Evolutionary conservation across 371 early-diverging fungal genomes (phyloP).

Genomic region (Mortierella sp.): DNA sequence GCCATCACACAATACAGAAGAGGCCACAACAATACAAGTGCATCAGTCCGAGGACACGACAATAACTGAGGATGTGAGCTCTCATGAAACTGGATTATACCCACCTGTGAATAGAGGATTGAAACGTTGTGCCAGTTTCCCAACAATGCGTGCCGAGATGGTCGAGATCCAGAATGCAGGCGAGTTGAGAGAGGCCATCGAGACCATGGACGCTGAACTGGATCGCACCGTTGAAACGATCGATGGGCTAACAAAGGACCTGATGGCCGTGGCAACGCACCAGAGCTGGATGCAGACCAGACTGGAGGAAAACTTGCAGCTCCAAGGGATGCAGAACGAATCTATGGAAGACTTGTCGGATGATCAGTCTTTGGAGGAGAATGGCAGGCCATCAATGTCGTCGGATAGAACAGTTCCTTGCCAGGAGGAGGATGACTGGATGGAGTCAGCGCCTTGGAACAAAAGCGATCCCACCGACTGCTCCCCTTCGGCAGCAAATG

Average conservation of each 20-base stretch:
- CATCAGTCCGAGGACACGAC: background rate
- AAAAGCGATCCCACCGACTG: background rate
- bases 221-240: constrained; percentile 41
- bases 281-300: constrained; percentile 45
- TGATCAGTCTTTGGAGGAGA: background rate
- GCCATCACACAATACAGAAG: background rate
- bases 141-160: constrained; percentile 12
- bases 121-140: constrained; percentile 25
- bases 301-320: constrained; percentile 15
- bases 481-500: background rate
- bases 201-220: constrained; percentile 33
- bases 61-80: background rate
- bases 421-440: no score
- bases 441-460: no score
- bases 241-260: constrained; percentile 37
- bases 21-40: background rate
- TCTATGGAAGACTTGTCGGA: background rate
- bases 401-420: background rate
- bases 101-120: background rate
- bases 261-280: constrained; percentile 31
- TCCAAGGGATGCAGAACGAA: constrained; percentile 14
- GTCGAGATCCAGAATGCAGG: constrained; percentile 12
- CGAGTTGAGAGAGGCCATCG: constrained; percentile 18
- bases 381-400: background rate
- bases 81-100: background rate